Percentiles rank a stretch among this genome's conserved stretches.
Evolutionary conservation across 2,329 filamentous ascomycete species (phyloP).

Genomic region (Trichoderma atrobrunneum): DNA sequence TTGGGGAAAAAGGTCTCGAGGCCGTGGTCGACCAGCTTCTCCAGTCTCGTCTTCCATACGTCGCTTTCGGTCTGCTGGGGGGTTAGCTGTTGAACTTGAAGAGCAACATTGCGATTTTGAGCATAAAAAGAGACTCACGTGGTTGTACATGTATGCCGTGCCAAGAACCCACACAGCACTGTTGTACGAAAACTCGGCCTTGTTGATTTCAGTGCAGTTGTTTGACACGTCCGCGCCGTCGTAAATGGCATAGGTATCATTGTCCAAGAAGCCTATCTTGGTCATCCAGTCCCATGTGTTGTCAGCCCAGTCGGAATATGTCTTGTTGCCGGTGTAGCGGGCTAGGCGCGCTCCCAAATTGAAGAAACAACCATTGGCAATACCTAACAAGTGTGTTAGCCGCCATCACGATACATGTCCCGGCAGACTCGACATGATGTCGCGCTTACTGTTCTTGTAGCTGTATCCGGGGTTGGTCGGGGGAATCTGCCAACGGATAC

Average conservation of each 20-base stretch:
- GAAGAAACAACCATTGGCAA: slow-evolving; percentile 62
- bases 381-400: slow-evolving; percentile 24
- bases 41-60: slow-evolving; percentile 51
- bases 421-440: neutral
- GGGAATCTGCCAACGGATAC: slow-evolving; percentile 76
- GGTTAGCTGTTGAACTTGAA: neutral
- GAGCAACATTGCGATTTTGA: neutral
- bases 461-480: slow-evolving; percentile 70
- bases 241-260: slow-evolving; percentile 55
- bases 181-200: slow-evolving; percentile 60
- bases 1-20: slow-evolving; percentile 51
- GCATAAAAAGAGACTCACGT: slow-evolving; percentile 34
- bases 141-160: slow-evolving; percentile 64
- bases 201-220: slow-evolving; percentile 55
- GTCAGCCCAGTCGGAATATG: slow-evolving; percentile 62
- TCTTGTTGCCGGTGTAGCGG: slow-evolving; percentile 64
- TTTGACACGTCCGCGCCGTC: slow-evolving; percentile 53
- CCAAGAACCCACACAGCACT: slow-evolving; percentile 57
- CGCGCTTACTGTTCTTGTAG: slow-evolving; percentile 61
- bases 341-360: slow-evolving; percentile 67
- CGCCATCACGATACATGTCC: neutral
- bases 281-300: slow-evolving; percentile 62
- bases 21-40: slow-evolving; percentile 39
- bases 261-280: slow-evolving; percentile 57
- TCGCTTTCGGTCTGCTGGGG: slow-evolving; percentile 43